Evolutionary conservation across 192 early-diverging fungal species (phyloP), one percentile per base, ranked within the genome.

Genomic region (Rhizoclosmatium globosum): DNA sequence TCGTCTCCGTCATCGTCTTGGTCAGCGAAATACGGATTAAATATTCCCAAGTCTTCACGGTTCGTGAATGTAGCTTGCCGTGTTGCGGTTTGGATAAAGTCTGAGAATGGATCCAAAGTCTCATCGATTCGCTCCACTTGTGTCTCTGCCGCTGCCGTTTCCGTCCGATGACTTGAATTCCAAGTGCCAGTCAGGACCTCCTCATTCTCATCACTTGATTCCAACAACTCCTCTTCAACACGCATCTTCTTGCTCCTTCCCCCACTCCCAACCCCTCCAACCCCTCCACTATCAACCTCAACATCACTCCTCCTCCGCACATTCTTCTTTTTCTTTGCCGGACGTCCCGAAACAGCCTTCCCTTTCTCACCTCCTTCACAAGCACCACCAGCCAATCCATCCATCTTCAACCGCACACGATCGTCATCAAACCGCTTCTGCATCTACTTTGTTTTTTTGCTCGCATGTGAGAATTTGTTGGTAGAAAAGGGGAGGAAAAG

Each of bases 361-460:
- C 31, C 31, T 31, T 31, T 31, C 13, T 68, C 67, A 47, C n/a
- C 45, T 11, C 3, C 2, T 64, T 53, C 15, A 9, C 21, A 0
- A 17, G 6, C 6, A 6, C 9, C 11, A 64, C 2, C 7, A 41
- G 2, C 67, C 67, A 47, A 17, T 46, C 41, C 45, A 3, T 9
- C 45, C 23, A 13, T 13, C 50, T 48, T 57, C 23, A 56, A 42
- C 45, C 66, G 38, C 42, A 23, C 19, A 6, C 13, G 15, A 42
- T 68, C 45, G 38, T 45, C 41, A 19, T 44, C 23, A 46, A 71
- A 71, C n/a, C 69, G 46, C 3, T 56, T 7, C 47, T 71, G 69
- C 69, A 71, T 71, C 50, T 53, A 53, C 6, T 17, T 17, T 13
- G 17, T 13, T 53, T 53, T 53, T 53, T 1, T 1, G 0, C 17